These are phyloP conservation scores for Grifola frondosa DNA, from an alignment of 1,284 basidiomycete genomes.

Conservation along the genomic window DNA sequence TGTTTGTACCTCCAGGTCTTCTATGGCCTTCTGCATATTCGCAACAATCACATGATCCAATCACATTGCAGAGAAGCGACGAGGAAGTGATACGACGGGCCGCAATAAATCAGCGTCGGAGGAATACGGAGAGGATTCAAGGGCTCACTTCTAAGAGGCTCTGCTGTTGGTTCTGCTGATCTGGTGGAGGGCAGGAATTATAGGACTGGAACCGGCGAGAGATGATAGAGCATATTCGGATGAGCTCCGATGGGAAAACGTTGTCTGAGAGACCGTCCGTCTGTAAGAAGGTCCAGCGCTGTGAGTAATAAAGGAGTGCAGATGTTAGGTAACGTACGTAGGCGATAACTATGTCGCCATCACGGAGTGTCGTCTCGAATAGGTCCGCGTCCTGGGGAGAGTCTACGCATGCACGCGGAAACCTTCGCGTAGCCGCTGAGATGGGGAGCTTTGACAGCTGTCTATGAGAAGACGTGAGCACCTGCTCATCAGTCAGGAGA, in stretches of 20 bases:
- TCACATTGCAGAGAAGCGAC: background rate
- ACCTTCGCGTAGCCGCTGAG: constrained; percentile 33
- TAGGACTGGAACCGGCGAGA: constrained; percentile 41
- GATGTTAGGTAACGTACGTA: constrained; percentile 49
- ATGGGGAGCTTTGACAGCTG: constrained; percentile 70
- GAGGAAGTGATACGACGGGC: too few relatives aligned
- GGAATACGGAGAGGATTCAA: background rate
- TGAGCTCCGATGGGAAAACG: constrained; percentile 72
- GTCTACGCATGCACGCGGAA: constrained; percentile 54
- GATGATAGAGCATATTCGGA: constrained; percentile 64
- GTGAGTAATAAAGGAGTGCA: background rate
- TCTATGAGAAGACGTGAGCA: constrained; percentile 39
- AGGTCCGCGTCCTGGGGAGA: constrained; percentile 65
- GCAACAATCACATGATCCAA: constrained; percentile 6
- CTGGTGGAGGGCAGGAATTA: background rate
- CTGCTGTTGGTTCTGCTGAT: background rate
- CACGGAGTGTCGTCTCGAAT: constrained; percentile 63
- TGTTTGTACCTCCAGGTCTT: constrained; percentile 60
- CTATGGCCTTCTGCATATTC: constrained; percentile 27
- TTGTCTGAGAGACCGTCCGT: constrained; percentile 90
- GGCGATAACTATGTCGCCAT: constrained; percentile 71
- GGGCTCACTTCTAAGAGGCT: background rate
- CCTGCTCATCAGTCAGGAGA: background rate
- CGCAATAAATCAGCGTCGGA: too few relatives aligned
- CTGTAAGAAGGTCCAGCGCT: constrained; percentile 36